Percentiles rank a stretch among this genome's conserved stretches.
Conservation (phyloP, 73 alveolate genomes). For the Blepharisma stoltei region DNA sequence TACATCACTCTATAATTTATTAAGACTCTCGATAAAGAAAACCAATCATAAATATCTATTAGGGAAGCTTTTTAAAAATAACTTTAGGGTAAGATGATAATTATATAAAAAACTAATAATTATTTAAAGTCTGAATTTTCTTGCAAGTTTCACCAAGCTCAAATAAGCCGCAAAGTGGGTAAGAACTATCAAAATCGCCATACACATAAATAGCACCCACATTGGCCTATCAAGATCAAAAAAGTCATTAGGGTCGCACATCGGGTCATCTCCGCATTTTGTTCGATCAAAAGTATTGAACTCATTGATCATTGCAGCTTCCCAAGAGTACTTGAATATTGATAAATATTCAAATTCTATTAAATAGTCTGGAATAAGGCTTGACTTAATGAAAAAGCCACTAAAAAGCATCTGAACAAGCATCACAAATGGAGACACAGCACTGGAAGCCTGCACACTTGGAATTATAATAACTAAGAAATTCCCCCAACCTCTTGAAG, state of each 20-base stretch:
- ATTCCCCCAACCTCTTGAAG: neutral
- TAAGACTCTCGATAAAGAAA: too few species aligned
- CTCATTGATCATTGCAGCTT: neutral
- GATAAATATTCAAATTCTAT: constrained; percentile 48
- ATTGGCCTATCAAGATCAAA: neutral
- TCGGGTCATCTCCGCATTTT: neutral
- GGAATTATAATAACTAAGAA: neutral
- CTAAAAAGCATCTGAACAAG: constrained; percentile 16
- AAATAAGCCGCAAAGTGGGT: too few species aligned
- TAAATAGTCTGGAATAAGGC: constrained; percentile 46
- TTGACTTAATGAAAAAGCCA: constrained; percentile 53
- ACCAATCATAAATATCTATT: too few species aligned
- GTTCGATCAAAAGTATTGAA: neutral
- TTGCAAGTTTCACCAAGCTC: too few species aligned
- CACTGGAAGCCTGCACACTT: neutral
- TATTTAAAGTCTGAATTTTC: too few species aligned
- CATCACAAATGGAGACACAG: neutral
- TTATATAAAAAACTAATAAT: too few species aligned
- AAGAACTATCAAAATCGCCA: too few species aligned
- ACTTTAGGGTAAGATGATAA: too few species aligned
- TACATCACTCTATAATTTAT: too few species aligned
- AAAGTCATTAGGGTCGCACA: constrained; percentile 13
- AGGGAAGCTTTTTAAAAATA: too few species aligned
- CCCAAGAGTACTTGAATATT: constrained; percentile 49
- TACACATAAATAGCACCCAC: neutral